Evolutionary conservation across 1,284 basidiomycete genomes (phyloP).

Genomic region (Cutaneotrichosporon sp.): DNA sequence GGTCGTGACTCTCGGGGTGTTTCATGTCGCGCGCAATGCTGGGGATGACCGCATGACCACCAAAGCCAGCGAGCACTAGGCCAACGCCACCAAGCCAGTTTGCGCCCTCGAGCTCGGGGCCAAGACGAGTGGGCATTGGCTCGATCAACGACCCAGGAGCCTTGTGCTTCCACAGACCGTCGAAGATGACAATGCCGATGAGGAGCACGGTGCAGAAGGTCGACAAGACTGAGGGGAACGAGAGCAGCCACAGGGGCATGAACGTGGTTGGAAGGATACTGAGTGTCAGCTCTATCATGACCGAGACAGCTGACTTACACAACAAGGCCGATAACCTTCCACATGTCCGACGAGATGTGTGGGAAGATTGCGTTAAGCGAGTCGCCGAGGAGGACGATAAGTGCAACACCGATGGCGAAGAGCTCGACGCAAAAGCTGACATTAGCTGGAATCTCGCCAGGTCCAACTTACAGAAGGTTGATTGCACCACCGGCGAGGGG

Average conservation of each 20-base stretch:
- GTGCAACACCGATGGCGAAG: conserved; percentile 65
- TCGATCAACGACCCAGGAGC: conserved; percentile 76
- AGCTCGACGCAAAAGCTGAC: conserved; percentile 71
- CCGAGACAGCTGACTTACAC: too few relatives aligned
- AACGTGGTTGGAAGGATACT: conserved; percentile 72
- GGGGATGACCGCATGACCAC: conserved; percentile 89
- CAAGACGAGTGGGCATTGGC: conserved; percentile 65
- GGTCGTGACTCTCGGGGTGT: conserved; percentile 72
- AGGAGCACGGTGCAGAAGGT: conserved; percentile 74
- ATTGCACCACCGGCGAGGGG: conserved; percentile 55
- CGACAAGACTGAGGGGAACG: conserved; percentile 77
- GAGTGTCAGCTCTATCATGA: background rate
- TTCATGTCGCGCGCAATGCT: conserved; percentile 85
- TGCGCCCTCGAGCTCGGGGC: conserved; percentile 55
- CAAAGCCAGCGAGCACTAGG: conserved; percentile 94
- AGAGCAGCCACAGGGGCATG: conserved; percentile 74
- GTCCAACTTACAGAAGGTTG: conserved; percentile 35
- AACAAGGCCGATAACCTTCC: conserved; percentile 68
- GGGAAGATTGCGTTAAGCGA: conserved; percentile 71
- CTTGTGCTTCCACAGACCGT: conserved; percentile 73
- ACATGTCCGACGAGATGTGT: conserved; percentile 60
- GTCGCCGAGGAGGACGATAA: conserved; percentile 81
- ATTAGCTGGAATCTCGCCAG: background rate
- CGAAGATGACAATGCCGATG: conserved; percentile 72
- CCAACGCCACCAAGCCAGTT: conserved; percentile 59